Conservation (phyloP, 2,329 filamentous ascomycete species). For the Xylaria sp. region DNA sequence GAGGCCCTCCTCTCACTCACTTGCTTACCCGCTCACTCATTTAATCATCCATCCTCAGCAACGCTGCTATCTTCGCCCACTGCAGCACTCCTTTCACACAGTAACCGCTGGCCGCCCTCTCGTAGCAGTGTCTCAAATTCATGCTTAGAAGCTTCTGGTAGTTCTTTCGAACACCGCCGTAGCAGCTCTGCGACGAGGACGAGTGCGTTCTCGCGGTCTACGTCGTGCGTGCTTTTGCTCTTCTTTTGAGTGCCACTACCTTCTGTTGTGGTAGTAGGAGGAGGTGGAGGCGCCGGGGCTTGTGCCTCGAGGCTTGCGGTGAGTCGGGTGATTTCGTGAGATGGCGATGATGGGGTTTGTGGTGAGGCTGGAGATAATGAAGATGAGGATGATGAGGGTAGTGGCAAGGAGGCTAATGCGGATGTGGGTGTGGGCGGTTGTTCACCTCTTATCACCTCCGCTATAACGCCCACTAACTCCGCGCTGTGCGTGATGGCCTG, state of each 20-base stretch:
- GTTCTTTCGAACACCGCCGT: constrained; percentile 54
- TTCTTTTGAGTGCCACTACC: constrained; percentile 51
- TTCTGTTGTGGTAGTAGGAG: too few species aligned
- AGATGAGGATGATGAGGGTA: background rate
- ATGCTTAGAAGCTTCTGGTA: constrained; percentile 54
- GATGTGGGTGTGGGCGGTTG: constrained; percentile 29
- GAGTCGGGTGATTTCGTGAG: background rate
- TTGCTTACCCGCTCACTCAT: background rate
- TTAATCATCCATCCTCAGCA: background rate
- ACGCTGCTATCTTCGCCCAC: too few species aligned
- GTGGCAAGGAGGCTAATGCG: background rate
- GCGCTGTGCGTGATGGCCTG: constrained; percentile 55
- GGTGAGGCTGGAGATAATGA: background rate
- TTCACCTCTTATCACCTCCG: constrained; percentile 62
- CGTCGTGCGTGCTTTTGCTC: constrained; percentile 54
- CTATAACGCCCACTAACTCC: constrained; percentile 58
- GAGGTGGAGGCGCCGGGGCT: constrained; percentile 47
- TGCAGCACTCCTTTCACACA: constrained; percentile 12
- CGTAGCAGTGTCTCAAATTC: constrained; percentile 62
- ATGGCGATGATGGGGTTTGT: background rate
- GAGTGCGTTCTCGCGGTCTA: constrained; percentile 71
- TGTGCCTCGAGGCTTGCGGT: constrained; percentile 55
- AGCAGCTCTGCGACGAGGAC: constrained; percentile 68
- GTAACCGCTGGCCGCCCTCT: constrained; percentile 57
- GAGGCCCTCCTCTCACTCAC: too few species aligned